Conservation (phyloP, 805 yeast genomes). For the Hanseniaspora thailandica region DNA sequence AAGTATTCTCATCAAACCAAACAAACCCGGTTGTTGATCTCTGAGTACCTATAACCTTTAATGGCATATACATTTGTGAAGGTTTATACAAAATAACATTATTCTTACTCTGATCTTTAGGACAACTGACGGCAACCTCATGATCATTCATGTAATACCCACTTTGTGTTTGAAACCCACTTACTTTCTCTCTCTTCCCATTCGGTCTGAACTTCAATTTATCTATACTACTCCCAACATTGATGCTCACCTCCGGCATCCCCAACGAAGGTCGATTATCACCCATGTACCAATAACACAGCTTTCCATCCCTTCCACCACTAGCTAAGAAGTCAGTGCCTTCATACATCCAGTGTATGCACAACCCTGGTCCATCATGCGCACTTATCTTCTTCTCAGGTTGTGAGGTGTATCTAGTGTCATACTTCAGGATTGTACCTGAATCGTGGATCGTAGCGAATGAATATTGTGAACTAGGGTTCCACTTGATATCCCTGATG, state of each 20-base stretch:
- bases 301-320: slow-evolving; percentile 77
- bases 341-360: slow-evolving; percentile 80
- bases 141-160: not conserved
- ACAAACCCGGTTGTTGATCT: slow-evolving; percentile 27
- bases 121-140: slow-evolving; percentile 49
- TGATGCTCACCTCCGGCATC: slow-evolving; percentile 58
- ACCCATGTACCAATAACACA: slow-evolving; percentile 29
- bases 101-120: slow-evolving; percentile 47
- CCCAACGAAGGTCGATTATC: slow-evolving; percentile 19
- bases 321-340: slow-evolving; percentile 61
- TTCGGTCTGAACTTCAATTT: slow-evolving; percentile 32
- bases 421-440: slow-evolving; percentile 81
- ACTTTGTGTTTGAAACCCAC: not conserved
- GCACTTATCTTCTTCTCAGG: slow-evolving; percentile 70
- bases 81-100: slow-evolving; percentile 59
- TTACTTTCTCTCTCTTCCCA: not conserved
- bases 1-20: slow-evolving; percentile 28
- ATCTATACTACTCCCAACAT: slow-evolving; percentile 67
- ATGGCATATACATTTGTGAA: slow-evolving; percentile 61
- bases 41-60: slow-evolving; percentile 30
- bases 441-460: slow-evolving; percentile 78
- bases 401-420: slow-evolving; percentile 53
- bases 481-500: slow-evolving; percentile 43
- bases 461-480: slow-evolving; percentile 36
- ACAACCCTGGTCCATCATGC: slow-evolving; percentile 82